Evolutionary conservation across 2,329 filamentous ascomycete genomes (phyloP).

Genomic region (Fusarium begoniae): DNA sequence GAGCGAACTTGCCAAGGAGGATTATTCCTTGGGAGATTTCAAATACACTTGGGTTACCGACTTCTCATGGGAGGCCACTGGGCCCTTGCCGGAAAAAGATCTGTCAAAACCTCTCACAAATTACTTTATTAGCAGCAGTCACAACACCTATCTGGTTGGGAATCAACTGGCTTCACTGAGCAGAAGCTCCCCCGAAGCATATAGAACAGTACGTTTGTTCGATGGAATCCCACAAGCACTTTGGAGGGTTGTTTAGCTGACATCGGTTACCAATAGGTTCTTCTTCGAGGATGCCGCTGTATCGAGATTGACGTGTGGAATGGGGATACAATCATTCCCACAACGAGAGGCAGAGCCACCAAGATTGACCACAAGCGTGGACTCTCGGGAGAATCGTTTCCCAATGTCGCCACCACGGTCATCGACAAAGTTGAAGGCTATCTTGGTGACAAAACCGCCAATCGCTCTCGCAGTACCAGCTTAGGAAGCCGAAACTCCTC

Average conservation of each 20-base stretch:
- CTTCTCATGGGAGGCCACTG: constrained; percentile 56
- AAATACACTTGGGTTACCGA: constrained; percentile 57
- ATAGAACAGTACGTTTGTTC: constrained; percentile 71
- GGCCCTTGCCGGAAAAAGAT: constrained; percentile 62
- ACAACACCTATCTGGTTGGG: constrained; percentile 91
- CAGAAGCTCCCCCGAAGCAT: constrained; percentile 78
- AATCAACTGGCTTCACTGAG: constrained; percentile 77
- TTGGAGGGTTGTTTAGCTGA: not conserved
- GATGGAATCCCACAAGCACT: not conserved
- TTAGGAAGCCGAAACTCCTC: constrained; percentile 47
- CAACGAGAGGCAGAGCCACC: constrained; percentile 49
- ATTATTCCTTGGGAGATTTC: constrained; percentile 60
- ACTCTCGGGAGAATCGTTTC: constrained; percentile 58
- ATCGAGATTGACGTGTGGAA: constrained; percentile 98
- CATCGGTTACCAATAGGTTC: constrained; percentile 59
- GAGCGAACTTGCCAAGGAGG: constrained; percentile 48
- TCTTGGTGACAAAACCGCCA: constrained; percentile 43
- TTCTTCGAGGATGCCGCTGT: constrained; percentile 82
- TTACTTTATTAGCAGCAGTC: constrained; percentile 94
- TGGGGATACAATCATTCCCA: constrained; percentile 61
- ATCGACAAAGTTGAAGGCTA: constrained; percentile 49
- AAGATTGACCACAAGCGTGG: constrained; percentile 57
- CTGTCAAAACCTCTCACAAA: constrained; percentile 77
- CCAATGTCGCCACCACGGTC: constrained; percentile 55
- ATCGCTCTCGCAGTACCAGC: constrained; percentile 54